Base-by-base conservation (phyloP, 75 land plant genomes). In the Larix kaempferi region DNA sequence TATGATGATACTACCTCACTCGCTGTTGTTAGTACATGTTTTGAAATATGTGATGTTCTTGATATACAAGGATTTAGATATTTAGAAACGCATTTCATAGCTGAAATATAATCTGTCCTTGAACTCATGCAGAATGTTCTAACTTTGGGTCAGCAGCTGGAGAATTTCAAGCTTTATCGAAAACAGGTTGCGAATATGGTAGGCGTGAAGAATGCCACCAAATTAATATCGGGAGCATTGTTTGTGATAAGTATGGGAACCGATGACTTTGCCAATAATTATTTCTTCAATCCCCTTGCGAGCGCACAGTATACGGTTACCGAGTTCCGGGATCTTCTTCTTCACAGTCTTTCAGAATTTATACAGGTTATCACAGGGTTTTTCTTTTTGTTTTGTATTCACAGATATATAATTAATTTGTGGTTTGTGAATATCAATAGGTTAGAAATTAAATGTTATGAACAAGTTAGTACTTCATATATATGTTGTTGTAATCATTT, bases 241-340 rank as follows among this genome's bases (percentile, higher is more conserved):
- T 78, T 83, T 23, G 56, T 79, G 1, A 33, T 88, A 0, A 83
- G 89, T 22, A 80, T 78, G 33, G 91, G 87, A n/a, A 85, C 83
- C 29, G 83, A 87, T 60, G 87, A 90, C 39, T 75, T 87, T 71
- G 52, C 56, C 6, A 63, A 69, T 13, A 78, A 74, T 17, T 86
- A 86, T 62, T 83, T 62, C 56, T n/a, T 59, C 21, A 19, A 78
- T 16, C 76, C 87, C 0, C 1, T 63, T 37, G 59, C 75, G 15
- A 58, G 78, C 2, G 29, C 61, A 33, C 3, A 73, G n/a, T 55
- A 55, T 81, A 80, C 78, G 0, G 60, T 74, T 23, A 35, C 73
- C 2, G 65, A 66, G 57, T 91, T 80, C 85, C 79, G 78, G 16
- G 19, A 26, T 62, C 14, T 84, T 81, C 78, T 73, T 13, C 41